These are phyloP conservation scores for Cochlearia excelsa DNA, from an alignment of 345 rosid species.

Conservation along the genomic window DNA sequence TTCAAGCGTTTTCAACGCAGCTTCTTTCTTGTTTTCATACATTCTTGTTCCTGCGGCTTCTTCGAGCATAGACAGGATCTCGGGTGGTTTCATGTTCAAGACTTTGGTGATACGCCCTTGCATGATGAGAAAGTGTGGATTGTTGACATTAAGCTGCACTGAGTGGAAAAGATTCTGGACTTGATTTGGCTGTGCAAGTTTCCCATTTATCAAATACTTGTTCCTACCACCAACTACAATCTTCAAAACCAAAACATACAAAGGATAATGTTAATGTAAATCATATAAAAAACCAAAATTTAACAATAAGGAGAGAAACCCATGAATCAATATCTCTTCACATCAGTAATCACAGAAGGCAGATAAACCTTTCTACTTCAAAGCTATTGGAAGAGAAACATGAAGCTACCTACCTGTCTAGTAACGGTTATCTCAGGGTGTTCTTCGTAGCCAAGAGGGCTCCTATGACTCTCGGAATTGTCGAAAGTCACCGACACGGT, in stretches of 20 bases:
- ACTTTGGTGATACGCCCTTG: slow-evolving; percentile 99
- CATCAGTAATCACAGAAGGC: neutral
- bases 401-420: slow-evolving; percentile 59
- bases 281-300: no score
- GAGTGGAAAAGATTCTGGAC: slow-evolving; percentile 94
- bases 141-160: slow-evolving; percentile 94
- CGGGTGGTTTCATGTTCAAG: slow-evolving; percentile 95
- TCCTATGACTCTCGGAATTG: slow-evolving; percentile 68
- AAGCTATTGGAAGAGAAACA: neutral
- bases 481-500: slow-evolving; percentile 88
- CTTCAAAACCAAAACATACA: slow-evolving; percentile 41
- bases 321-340: neutral
- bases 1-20: slow-evolving; percentile 85
- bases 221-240: slow-evolving; percentile 71
- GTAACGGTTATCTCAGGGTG: slow-evolving; percentile 87
- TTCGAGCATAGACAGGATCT: slow-evolving; percentile 95
- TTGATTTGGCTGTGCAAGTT: slow-evolving; percentile 41
- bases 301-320: neutral
- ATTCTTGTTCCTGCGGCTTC: slow-evolving; percentile 99
- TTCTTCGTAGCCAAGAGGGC: slow-evolving; percentile 91
- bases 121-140: slow-evolving; percentile 99
- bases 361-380: neutral
- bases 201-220: slow-evolving; percentile 42
- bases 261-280: neutral
- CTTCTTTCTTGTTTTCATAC: slow-evolving; percentile 95